Evolutionary conservation across 1,284 basidiomycete species (phyloP), one percentile per base, ranked within the genome.

Genomic region (Violaceomyces palustris): DNA sequence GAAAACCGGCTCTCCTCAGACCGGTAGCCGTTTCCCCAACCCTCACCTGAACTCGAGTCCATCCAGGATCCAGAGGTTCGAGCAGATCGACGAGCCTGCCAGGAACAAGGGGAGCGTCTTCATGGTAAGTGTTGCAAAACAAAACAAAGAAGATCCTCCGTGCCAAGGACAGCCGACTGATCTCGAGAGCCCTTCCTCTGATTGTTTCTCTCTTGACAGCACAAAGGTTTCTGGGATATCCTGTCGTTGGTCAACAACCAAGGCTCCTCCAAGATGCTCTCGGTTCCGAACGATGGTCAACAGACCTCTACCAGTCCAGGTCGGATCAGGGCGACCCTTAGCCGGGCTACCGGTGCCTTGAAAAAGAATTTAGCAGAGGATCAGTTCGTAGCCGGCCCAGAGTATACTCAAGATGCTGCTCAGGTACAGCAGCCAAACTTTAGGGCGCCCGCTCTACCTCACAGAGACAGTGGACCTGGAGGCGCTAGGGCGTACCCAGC

Each of bases 191-290:
- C n/a, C n/a, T n/a, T n/a, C n/a, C n/a, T n/a, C n/a, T n/a, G 37
- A 24, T 31, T 14, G 6, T 11, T n/a, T n/a, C 6, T 34, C 31
- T 10, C 19, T 23, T n/a, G 10, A 6, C 23, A 41, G 53, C 66
- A 68, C 55, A 68, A 68, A 39, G 66, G 66, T 21, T 68, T 68
- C 39, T 68, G 57, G 45, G 66, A 68, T 39, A 64, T 68, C 40
- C 45, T 68, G 39, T 62, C 61, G 30, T 53, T 68, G 27, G 66
- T 62, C 40, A 65, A 64, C 49, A 61, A 66, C 27, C 53, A 50
- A 18, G 43, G 31, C 3, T 40, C 50, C 9, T 29, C n/a, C n/a
- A n/a, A n/a, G n/a, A n/a, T n/a, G n/a, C n/a, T n/a, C n/a, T n/a
- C n/a, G n/a, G n/a, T n/a, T n/a, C n/a, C n/a, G n/a, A n/a, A n/a